Evolutionary conservation across 1,139 yeast species (phyloP).

Genomic region (Sugiyamaella xylanicola): DNA sequence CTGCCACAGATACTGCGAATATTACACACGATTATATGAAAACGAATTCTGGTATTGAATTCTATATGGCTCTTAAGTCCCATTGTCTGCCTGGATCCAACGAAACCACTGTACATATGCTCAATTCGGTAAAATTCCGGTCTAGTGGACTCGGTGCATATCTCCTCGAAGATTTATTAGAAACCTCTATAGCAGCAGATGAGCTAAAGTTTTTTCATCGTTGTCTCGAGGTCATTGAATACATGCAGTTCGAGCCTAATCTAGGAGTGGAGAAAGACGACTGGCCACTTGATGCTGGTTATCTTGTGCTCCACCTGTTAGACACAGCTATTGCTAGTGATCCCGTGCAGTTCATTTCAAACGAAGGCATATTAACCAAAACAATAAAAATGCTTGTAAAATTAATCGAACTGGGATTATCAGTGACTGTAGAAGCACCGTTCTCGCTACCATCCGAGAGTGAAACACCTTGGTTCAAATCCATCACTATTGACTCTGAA

Average conservation of each 20-base stretch:
- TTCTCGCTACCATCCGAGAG: conserved; percentile 3
- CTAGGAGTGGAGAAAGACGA: not conserved
- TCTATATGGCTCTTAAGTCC: conserved; percentile 6
- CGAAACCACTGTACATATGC: conserved; percentile 34
- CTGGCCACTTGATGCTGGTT: conserved; percentile 42
- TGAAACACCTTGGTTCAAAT: conserved; percentile 24
- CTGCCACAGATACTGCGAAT: not conserved
- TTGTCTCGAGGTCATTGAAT: conserved; percentile 42
- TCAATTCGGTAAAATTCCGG: conserved; percentile 29
- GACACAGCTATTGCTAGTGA: conserved; percentile 57
- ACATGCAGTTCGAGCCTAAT: conserved; percentile 35
- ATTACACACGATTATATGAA: conserved; percentile 1
- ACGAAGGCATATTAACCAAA: not conserved
- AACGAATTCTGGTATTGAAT: conserved; percentile 4
- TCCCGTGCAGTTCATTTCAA: conserved; percentile 7
- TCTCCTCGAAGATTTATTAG: conserved; percentile 34
- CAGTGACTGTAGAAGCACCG: not conserved
- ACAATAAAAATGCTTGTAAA: conserved; percentile 1
- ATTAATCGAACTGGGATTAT: conserved; percentile 6
- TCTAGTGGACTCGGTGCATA: conserved; percentile 1
- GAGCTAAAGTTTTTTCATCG: conserved; percentile 46
- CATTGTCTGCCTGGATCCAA: conserved; percentile 27
- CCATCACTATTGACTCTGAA: conserved; percentile 26
- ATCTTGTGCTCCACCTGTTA: conserved; percentile 57
- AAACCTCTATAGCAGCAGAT: conserved; percentile 45